Evolutionary conservation across 1,139 yeast species (phyloP).

Genomic region (Meyerozyma athensensis): DNA sequence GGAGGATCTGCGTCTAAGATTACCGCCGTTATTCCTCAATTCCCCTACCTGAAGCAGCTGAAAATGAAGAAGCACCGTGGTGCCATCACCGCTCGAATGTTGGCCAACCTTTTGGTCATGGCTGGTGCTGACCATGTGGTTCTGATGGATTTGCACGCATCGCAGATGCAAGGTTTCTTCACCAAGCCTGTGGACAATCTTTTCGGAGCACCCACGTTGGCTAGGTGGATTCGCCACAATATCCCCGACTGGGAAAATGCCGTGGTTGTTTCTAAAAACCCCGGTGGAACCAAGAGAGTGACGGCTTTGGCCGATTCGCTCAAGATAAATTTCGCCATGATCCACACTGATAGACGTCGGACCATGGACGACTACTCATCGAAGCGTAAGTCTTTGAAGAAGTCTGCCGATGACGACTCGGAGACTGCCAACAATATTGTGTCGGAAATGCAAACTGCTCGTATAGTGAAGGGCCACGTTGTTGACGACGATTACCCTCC

Average conservation of each 20-base stretch:
- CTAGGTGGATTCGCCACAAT: conserved; percentile 92
- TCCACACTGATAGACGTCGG: conserved; percentile 95
- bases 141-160: conserved; percentile 96
- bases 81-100: conserved; percentile 98
- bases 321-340: conserved; percentile 97
- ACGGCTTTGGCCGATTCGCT: conserved; percentile 94
- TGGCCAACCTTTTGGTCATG: conserved; percentile 90
- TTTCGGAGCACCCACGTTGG: conserved; percentile 94
- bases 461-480: conserved; percentile 95
- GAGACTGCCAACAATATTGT: conserved; percentile 65
- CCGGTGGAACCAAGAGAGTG: conserved; percentile 97
- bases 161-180: conserved; percentile 99
- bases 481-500: conserved; percentile 74
- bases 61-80: conserved; percentile 99
- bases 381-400: conserved; percentile 32
- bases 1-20: conserved; percentile 97
- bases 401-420: conserved; percentile 46
- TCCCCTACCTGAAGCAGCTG: conserved; percentile 95
- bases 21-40: conserved; percentile 96
- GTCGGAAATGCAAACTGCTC: conserved; percentile 89
- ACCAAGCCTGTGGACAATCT: conserved; percentile 95
- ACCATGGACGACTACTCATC: conserved; percentile 61
- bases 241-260: conserved; percentile 77
- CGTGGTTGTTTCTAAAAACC: conserved; percentile 90
- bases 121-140: conserved; percentile 99